Evolutionary conservation across 2,329 filamentous ascomycete genomes (phyloP).

Genomic region (Alternaria alternata): DNA sequence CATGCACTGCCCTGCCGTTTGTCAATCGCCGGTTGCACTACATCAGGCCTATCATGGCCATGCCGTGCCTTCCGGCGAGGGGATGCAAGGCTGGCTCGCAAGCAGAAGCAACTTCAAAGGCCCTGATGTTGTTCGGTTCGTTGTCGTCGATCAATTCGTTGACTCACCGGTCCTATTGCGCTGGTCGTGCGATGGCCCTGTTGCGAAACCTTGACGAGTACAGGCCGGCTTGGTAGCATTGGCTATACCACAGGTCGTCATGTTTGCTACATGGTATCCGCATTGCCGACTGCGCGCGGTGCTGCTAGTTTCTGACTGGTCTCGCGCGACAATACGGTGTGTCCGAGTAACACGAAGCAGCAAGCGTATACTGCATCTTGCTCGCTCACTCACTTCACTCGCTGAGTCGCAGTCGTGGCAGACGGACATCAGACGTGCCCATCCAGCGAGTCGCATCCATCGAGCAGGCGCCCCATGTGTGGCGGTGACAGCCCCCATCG

Average conservation of each 20-base stretch:
- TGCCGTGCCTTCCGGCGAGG: constrained; percentile 27
- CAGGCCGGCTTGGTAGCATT: constrained; percentile 15
- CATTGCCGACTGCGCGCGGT: constrained; percentile 7
- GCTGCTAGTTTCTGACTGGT: constrained; percentile 9
- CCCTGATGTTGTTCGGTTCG: constrained; percentile 14
- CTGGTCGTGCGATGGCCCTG: constrained; percentile 16
- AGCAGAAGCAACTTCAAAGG: constrained; percentile 5
- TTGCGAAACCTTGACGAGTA: constrained; percentile 26
- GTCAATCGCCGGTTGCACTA: neutral
- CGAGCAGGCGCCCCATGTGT: constrained; percentile 21
- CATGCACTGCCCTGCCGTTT: constrained; percentile 6
- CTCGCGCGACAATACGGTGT: constrained; percentile 15
- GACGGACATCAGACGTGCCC: constrained; percentile 19
- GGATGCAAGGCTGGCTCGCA: constrained; percentile 8
- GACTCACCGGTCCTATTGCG: constrained; percentile 16
- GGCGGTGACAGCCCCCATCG: constrained; percentile 16
- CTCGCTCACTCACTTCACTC: constrained; percentile 5
- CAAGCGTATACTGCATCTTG: constrained; percentile 10
- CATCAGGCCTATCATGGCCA: neutral
- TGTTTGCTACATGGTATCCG: constrained; percentile 9
- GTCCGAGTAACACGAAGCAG: constrained; percentile 15
- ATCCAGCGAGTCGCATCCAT: constrained; percentile 23
- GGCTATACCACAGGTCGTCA: constrained; percentile 5
- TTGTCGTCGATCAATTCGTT: neutral
- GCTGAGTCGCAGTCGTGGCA: constrained; percentile 22